Evolutionary conservation across 2,329 filamentous ascomycete genomes (phyloP).

Genomic region (Aspergillus tubingensis): DNA sequence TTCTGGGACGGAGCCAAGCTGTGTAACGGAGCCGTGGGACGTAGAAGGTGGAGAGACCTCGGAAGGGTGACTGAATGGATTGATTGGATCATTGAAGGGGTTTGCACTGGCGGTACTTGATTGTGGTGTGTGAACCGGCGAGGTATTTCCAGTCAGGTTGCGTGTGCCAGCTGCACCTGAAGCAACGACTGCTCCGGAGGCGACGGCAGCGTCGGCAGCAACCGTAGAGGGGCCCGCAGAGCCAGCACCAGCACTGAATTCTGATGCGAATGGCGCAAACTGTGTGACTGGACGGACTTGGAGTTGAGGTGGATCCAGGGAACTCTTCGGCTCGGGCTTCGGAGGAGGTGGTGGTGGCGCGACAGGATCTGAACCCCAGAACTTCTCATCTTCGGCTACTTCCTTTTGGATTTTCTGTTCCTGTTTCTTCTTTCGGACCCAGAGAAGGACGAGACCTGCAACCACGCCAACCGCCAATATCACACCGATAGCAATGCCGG

Average conservation of each 20-base stretch:
- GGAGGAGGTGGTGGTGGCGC: conserved; percentile 37
- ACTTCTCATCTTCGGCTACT: conserved; percentile 66
- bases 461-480: conserved; percentile 68
- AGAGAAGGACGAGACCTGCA: conserved; percentile 68
- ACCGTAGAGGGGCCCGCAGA: conserved; percentile 23
- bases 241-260: conserved; percentile 37
- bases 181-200: conserved; percentile 20
- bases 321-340: conserved; percentile 41
- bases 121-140: conserved; percentile 38
- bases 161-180: conserved; percentile 29
- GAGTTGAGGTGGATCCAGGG: conserved; percentile 69
- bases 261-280: conserved; percentile 68
- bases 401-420: conserved; percentile 49
- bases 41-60: conserved; percentile 44
- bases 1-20: conserved; percentile 9
- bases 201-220: conserved; percentile 21
- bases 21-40: conserved; percentile 5
- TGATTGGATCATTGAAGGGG: conserved; percentile 58
- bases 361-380: conserved; percentile 30
- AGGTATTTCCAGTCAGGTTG: conserved; percentile 35
- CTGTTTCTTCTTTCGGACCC: conserved; percentile 72
- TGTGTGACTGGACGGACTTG: conserved; percentile 83
- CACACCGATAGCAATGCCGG: conserved; percentile 82
- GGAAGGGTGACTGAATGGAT: conserved; percentile 70
- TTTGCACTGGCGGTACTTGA: conserved; percentile 44